Percentiles rank a stretch among this genome's conserved stretches.
Conservation (phyloP, 306 rosid genomes). For the Delonix regia region DNA sequence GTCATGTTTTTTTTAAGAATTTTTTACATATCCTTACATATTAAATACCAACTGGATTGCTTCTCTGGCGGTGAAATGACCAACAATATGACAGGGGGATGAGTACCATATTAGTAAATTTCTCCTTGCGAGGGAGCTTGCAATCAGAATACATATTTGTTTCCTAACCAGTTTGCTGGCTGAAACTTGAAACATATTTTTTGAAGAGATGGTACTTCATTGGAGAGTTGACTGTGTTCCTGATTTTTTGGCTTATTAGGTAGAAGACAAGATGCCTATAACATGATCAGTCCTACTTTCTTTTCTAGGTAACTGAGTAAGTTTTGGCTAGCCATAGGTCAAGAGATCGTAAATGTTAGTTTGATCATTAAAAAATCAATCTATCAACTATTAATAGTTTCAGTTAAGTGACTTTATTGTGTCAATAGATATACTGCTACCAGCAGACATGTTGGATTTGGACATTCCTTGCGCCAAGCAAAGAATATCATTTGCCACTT, state of each 20-base stretch:
- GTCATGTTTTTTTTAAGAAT: background rate
- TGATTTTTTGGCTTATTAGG: slow-evolving; percentile 13
- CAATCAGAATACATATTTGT: slow-evolving; percentile 25
- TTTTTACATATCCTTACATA: slow-evolving; percentile 17
- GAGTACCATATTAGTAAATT: background rate
- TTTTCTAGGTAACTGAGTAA: slow-evolving; percentile 9
- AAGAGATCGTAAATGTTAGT: background rate
- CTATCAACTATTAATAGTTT: slow-evolving; percentile 20
- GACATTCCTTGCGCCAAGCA: background rate
- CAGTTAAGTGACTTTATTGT: background rate
- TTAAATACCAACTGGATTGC: slow-evolving; percentile 23
- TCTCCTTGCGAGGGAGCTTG: slow-evolving; percentile 13
- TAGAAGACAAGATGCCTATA: background rate
- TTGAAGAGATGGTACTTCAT: slow-evolving; percentile 11
- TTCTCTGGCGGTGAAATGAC: slow-evolving; percentile 11
- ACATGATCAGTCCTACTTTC: background rate
- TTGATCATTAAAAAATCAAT: background rate
- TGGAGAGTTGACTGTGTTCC: slow-evolving; percentile 22
- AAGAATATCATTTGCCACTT: slow-evolving; percentile 19
- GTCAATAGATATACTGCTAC: slow-evolving; percentile 19
- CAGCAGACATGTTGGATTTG: background rate
- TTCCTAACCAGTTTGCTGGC: background rate
- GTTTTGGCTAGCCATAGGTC: slow-evolving; percentile 10
- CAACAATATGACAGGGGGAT: background rate
- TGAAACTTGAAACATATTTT: slow-evolving; percentile 22